Base-by-base conservation (phyloP, 2,329 filamentous ascomycete species). In the Phyllosticta citribraziliensis region DNA sequence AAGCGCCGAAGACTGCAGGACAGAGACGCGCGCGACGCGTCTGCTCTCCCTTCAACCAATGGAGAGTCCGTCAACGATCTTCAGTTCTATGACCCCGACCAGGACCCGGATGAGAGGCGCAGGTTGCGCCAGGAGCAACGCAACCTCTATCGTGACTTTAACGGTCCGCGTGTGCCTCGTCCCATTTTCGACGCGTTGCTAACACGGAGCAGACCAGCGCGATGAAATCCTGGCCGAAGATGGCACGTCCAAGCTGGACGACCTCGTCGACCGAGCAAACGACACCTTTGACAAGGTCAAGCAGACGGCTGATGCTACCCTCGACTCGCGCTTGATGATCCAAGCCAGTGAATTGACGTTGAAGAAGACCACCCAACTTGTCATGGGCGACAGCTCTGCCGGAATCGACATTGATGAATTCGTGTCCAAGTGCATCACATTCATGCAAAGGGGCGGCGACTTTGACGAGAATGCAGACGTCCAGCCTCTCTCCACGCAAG, bases 351-450 rank as follows among this genome's bases (percentile, higher is more conserved):
- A 97, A 65, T 75, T 95, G 4, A 87, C 88, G 0, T 87, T 88
- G 67, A 89, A 89, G 67, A 91, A 91, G 70, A 87, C 90, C 0
- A 80, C 87, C 52, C 85, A 87, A 57, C 80, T 95, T 25, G 85
- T 88, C 1, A 80, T 90, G 30, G 91, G 91, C 6, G 87, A 88
- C 67, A 77, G 82, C 1, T 84, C 84, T 2, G 85, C 88, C 57
- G 90, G 91, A 8, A 77, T 99, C 22, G 92, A 97, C 69, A 81
- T 95, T 0, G 92, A 97, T 64, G 89, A 96, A 67, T 95, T 97
- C 69, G 84, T 97, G 14, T 88, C 89, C 0, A 96, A 95, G 73
- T 93, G 88, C 72, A 91, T 95, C 63, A 84, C 83, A 3, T 97
- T 89, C 71, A 97, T 97, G 91, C 85, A 84, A 19, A 69, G 73